phyloP scores from a whole-genome alignment of 225 moss, liverwort and hornwort genomes.

The Pseudisothecium myosuroides region DNA sequence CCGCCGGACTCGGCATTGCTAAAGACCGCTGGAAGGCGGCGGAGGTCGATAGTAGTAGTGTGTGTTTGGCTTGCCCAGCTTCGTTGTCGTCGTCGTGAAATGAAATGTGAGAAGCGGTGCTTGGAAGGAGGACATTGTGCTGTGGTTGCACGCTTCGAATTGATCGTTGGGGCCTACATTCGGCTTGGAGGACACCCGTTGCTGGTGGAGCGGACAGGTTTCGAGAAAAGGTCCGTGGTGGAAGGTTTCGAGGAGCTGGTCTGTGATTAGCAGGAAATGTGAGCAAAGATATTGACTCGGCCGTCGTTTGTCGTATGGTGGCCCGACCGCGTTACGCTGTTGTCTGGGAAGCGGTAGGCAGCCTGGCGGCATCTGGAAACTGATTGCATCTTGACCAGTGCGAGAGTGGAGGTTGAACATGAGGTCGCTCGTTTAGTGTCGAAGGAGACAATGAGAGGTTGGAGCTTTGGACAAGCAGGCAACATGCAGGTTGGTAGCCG shows the following conservation, averaged over 20 bases:
- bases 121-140: background rate
- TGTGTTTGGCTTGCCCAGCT: background rate
- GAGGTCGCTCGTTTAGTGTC: background rate
- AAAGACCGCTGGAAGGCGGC: background rate
- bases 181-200: background rate
- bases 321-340: background rate
- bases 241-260: background rate
- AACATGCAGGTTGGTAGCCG: conserved; percentile 35
- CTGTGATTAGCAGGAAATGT: background rate
- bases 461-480: background rate
- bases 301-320: background rate
- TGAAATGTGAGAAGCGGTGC: background rate
- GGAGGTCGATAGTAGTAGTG: background rate
- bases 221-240: background rate
- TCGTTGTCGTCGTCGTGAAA: background rate
- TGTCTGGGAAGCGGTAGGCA: background rate
- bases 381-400: background rate
- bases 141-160: background rate
- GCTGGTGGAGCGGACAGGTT: background rate
- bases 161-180: background rate
- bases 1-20: background rate
- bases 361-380: background rate
- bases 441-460: background rate
- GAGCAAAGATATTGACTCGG: background rate
- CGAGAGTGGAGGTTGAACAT: conserved; percentile 1